A percentile compares a stretch with the other conserved stretches of the same genome.
Evolutionary conservation across 345 rosid species (phyloP).

Genomic region (Citrus sinensis): DVS_A1.0 CM039163.1:6909501-6910000

Average conservation of each 20-base stretch:
- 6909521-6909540: background rate
- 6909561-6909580: background rate
- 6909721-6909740: constrained; percentile 57
- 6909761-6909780: background rate
- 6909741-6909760: constrained; percentile 54
- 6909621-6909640: background rate
- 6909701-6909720: constrained; percentile 82
- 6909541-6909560: background rate
- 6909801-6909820: background rate
- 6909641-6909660: background rate
- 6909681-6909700: constrained; percentile 29
- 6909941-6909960: background rate
- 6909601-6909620: background rate
- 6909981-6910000: background rate
- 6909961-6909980: background rate
- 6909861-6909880: background rate
- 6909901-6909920: background rate
- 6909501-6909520: background rate
- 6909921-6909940: background rate
- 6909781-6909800: too few relatives aligned
- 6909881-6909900: background rate
- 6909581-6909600: background rate
- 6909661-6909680: background rate
- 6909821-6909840: background rate
- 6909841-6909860: background rate